Evolutionary conservation across 306 rosid genomes (phyloP).

Genomic region (Herpetospermum pedunculosum): DNA sequence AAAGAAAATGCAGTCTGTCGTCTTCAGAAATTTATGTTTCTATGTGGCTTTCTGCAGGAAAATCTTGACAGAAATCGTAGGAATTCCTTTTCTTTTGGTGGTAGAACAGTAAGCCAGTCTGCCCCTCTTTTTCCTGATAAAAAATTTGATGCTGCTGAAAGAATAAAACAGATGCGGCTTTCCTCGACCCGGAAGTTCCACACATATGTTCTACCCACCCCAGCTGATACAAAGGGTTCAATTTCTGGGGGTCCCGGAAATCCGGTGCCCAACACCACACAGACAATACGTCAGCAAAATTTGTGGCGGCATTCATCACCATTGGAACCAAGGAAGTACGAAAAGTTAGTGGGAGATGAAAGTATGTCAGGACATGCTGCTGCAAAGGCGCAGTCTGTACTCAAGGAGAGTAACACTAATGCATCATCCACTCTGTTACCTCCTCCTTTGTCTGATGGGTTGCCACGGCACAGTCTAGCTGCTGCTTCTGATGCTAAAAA

Average conservation of each 20-base stretch:
- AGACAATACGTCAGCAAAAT: slow-evolving; percentile 39
- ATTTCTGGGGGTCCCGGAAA: slow-evolving; percentile 36
- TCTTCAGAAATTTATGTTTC: slow-evolving; percentile 9
- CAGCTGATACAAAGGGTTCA: slow-evolving; percentile 47
- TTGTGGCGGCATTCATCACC: slow-evolving; percentile 84
- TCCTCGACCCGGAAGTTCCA: slow-evolving; percentile 66
- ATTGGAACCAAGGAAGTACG: slow-evolving; percentile 45
- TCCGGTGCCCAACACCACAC: slow-evolving; percentile 24
- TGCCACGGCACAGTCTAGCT: slow-evolving; percentile 26
- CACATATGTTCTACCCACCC: slow-evolving; percentile 86
- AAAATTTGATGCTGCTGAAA: slow-evolving; percentile 51
- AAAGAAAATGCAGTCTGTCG: background rate
- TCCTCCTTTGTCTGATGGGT: slow-evolving; percentile 46
- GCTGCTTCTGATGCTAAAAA: slow-evolving; percentile 47
- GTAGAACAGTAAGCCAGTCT: slow-evolving; percentile 58
- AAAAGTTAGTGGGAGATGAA: slow-evolving; percentile 31
- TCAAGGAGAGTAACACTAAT: slow-evolving; percentile 69
- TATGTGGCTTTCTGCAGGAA: slow-evolving; percentile 44
- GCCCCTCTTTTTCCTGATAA: slow-evolving; percentile 78
- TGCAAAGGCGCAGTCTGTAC: slow-evolving; percentile 37
- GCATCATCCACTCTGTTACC: slow-evolving; percentile 39
- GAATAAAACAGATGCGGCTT: slow-evolving; percentile 47
- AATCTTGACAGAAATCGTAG: slow-evolving; percentile 35
- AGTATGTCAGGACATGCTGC: slow-evolving; percentile 25
- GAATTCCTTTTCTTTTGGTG: slow-evolving; percentile 44